These are phyloP conservation scores for Amanita thiersii DNA, from an alignment of 768 basidiomycete species.

Conservation along the genomic window DNA sequence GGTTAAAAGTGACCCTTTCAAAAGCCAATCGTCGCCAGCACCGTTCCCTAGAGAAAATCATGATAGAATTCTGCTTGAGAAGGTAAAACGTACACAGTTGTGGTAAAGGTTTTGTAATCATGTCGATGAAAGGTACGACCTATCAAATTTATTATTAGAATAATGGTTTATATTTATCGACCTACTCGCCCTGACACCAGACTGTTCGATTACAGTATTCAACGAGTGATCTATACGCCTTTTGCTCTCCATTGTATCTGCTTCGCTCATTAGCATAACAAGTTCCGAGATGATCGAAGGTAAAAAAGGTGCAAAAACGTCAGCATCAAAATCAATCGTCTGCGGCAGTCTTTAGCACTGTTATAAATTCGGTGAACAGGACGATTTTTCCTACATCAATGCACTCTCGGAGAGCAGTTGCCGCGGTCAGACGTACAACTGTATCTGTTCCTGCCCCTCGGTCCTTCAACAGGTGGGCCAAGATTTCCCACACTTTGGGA, in stretches of 20 bases:
- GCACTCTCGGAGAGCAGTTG: slow-evolving; percentile 71
- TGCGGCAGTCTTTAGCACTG: slow-evolving; percentile 19
- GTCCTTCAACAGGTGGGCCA: slow-evolving; percentile 69
- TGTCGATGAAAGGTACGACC: slow-evolving; percentile 59
- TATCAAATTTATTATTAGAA: slow-evolving; percentile 19
- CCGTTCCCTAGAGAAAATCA: slow-evolving; percentile 44
- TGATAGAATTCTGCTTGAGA: not conserved
- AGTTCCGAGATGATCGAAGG: slow-evolving; percentile 53
- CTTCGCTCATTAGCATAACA: slow-evolving; percentile 62
- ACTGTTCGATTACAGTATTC: slow-evolving; percentile 59
- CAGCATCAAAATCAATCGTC: slow-evolving; percentile 57
- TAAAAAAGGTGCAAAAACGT: slow-evolving; percentile 65
- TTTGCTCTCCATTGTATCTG: slow-evolving; percentile 71
- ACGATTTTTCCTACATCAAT: slow-evolving; percentile 57
- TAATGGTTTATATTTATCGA: not conserved
- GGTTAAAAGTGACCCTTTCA: slow-evolving; percentile 62
- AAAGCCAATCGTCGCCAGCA: slow-evolving; percentile 61
- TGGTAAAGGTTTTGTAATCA: slow-evolving; percentile 60
- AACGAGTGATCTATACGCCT: slow-evolving; percentile 62
- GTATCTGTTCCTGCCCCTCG: slow-evolving; percentile 65
- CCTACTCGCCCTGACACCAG: slow-evolving; percentile 28
- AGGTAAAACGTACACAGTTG: slow-evolving; percentile 51
- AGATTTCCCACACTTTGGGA: slow-evolving; percentile 68
- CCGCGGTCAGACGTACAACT: slow-evolving; percentile 83
- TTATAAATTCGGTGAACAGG: not conserved